These are phyloP conservation scores for Blastobotrys indianensis DNA, from an alignment of 1,139 yeast genomes.

Conservation along the genomic window DNA sequence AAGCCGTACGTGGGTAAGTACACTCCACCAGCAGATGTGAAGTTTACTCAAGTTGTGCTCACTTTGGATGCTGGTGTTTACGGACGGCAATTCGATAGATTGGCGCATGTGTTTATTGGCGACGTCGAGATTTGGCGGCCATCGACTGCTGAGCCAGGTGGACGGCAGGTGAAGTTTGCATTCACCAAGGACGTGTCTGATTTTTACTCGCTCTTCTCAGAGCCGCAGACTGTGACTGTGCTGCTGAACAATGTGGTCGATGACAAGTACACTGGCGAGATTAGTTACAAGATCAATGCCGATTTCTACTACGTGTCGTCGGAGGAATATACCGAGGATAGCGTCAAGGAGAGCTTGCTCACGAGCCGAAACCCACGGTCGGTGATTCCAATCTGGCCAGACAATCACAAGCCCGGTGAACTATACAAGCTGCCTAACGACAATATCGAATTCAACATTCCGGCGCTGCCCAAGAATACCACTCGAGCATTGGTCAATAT, in stretches of 20 bases:
- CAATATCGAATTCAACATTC: slow-evolving; percentile 29
- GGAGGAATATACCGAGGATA: not conserved
- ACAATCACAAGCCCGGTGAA: slow-evolving; percentile 3
- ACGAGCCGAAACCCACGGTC: slow-evolving; percentile 1
- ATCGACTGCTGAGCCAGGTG: slow-evolving; percentile 76
- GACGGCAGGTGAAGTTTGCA: slow-evolving; percentile 38
- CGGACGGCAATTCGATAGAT: slow-evolving; percentile 73
- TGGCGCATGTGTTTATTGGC: slow-evolving; percentile 61
- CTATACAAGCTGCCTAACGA: slow-evolving; percentile 23
- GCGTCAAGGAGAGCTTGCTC: not conserved
- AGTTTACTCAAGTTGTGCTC: slow-evolving; percentile 57
- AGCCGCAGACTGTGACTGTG: slow-evolving; percentile 41
- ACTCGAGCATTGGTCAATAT: slow-evolving; percentile 54
- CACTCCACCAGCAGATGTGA: slow-evolving; percentile 35
- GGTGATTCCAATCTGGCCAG: slow-evolving; percentile 4
- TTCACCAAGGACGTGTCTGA: slow-evolving; percentile 60
- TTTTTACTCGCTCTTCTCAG: slow-evolving; percentile 48
- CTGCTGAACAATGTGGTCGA: slow-evolving; percentile 64
- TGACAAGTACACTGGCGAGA: slow-evolving; percentile 53
- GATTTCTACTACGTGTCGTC: slow-evolving; percentile 41
- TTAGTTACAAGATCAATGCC: slow-evolving; percentile 48
- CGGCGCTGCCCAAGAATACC: slow-evolving; percentile 46
- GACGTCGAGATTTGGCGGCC: slow-evolving; percentile 78
- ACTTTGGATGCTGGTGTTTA: slow-evolving; percentile 52
- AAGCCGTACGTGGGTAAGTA: slow-evolving; percentile 42